Evolutionary conservation across 1,284 basidiomycete genomes (phyloP).

Genomic region (Hymenochaete sp.): DNA sequence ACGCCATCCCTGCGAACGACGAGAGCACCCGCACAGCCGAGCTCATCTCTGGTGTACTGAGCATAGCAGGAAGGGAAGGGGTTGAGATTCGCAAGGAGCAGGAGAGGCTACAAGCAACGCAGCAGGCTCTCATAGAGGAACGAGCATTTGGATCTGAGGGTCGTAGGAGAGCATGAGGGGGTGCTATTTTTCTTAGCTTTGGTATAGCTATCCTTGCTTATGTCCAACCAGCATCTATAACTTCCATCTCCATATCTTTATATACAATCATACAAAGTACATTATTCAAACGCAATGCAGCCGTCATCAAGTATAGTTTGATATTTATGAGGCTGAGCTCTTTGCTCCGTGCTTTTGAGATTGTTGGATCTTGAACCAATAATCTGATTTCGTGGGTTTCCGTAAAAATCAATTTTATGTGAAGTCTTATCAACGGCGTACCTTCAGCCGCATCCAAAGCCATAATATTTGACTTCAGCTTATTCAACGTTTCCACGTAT

Average conservation of each 20-base stretch:
- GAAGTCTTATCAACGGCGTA: too few species aligned
- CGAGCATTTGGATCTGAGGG: constrained; percentile 14
- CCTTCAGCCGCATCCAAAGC: constrained; percentile 88
- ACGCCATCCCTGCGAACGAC: constrained; percentile 97
- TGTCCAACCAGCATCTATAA: too few species aligned
- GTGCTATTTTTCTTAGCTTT: too few species aligned
- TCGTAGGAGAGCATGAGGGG: constrained; percentile 17
- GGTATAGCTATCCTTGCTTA: too few species aligned
- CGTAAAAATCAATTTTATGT: too few species aligned
- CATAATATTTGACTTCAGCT: constrained; percentile 80
- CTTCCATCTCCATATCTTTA: too few species aligned
- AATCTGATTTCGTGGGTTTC: too few species aligned
- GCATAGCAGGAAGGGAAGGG: constrained; percentile 86
- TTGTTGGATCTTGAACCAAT: constrained; percentile 60
- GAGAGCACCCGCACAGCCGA: constrained; percentile 88
- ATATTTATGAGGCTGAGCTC: too few species aligned
- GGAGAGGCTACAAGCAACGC: not conserved
- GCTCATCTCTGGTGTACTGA: constrained; percentile 83
- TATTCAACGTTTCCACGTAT: constrained; percentile 94
- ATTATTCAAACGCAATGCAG: too few species aligned
- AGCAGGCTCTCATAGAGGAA: not conserved
- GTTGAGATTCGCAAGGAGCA: constrained; percentile 29
- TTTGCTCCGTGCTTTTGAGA: too few species aligned
- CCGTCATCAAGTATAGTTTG: too few species aligned
- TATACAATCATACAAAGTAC: too few species aligned